These are phyloP conservation scores for Chloropicon primus DNA, from an alignment of 139 green algal species.

Conservation along the genomic window DNA sequence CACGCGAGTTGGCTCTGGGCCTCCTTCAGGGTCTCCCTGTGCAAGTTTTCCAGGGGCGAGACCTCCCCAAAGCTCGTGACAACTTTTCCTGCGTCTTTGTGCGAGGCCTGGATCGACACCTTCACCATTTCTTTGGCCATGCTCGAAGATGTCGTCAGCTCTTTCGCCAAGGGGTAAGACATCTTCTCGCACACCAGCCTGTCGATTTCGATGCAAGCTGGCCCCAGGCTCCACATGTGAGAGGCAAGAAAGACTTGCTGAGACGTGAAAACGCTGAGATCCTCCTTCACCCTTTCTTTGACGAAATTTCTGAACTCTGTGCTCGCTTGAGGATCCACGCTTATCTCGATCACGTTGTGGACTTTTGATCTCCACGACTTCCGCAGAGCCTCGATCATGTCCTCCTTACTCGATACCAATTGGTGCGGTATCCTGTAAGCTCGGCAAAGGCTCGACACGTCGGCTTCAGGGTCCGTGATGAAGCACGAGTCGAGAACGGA, in stretches of 20 bases:
- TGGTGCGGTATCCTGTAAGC: conserved; percentile 68
- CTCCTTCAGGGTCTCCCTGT: not conserved
- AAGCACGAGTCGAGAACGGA: conserved; percentile 52
- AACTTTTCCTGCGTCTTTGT: not conserved
- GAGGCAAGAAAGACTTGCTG: conserved; percentile 4
- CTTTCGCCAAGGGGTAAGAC: not conserved
- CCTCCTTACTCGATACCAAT: conserved; percentile 30
- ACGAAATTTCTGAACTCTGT: not conserved
- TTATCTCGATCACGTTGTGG: conserved; percentile 78
- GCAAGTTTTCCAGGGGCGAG: not conserved
- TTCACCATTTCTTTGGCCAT: not conserved
- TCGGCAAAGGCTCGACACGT: conserved; percentile 42
- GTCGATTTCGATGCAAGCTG: not conserved
- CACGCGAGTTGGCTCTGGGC: not conserved
- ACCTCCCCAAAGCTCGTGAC: not conserved
- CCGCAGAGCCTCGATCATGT: conserved; percentile 47
- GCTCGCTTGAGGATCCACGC: not conserved
- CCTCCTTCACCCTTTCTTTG: not conserved
- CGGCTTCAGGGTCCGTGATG: conserved; percentile 14
- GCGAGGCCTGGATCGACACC: not conserved
- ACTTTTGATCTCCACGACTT: conserved; percentile 57
- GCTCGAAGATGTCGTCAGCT: not conserved
- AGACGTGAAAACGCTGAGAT: not conserved
- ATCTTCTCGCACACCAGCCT: not conserved
- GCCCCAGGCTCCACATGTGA: not conserved